Evolutionary conservation across 1,284 basidiomycete species (phyloP).

Genomic region (Porogramme epimiltina): DNA sequence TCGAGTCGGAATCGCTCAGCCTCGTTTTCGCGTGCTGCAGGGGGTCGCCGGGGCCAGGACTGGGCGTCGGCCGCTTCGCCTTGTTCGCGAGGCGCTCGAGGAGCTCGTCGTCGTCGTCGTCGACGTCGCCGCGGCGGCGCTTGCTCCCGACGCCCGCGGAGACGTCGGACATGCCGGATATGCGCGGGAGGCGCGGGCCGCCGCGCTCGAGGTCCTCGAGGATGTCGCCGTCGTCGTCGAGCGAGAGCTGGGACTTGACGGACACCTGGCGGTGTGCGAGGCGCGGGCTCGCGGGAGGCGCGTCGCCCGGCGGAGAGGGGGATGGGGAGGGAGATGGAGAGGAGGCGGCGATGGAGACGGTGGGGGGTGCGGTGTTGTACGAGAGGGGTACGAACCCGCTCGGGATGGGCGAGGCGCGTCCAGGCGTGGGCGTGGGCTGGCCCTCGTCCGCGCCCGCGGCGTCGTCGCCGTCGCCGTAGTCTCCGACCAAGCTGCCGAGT

Average conservation of each 20-base stretch:
- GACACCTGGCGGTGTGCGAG: constrained; percentile 44
- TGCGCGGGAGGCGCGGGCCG: constrained; percentile 42
- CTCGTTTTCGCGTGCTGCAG: too few species aligned
- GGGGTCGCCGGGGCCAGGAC: constrained; percentile 6
- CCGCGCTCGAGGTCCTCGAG: constrained; percentile 53
- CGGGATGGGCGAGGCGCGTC: constrained; percentile 13
- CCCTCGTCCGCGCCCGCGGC: constrained; percentile 17
- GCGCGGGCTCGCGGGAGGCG: constrained; percentile 32
- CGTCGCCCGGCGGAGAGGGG: constrained; percentile 2
- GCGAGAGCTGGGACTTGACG: constrained; percentile 24
- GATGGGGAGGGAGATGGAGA: too few species aligned
- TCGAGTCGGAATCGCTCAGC: too few species aligned
- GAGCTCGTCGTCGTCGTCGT: constrained; percentile 76
- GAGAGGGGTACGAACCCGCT: constrained; percentile 21
- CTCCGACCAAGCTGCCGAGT: constrained; percentile 57
- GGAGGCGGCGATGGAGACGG: constrained; percentile 8
- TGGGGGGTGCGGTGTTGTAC: constrained; percentile 1
- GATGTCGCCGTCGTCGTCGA: constrained; percentile 50
- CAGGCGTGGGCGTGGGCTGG: constrained; percentile 9
- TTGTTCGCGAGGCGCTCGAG: constrained; percentile 58
- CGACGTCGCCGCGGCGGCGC: constrained; percentile 68
- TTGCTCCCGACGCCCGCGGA: constrained; percentile 56
- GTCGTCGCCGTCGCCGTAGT: constrained; percentile 64
- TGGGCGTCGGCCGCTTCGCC: constrained; percentile 48
- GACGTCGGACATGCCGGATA: constrained; percentile 42